Evolutionary conservation across 768 basidiomycete species (phyloP), one percentile per base, ranked within the genome.

Genomic region (Rickenella mellea): DNA sequence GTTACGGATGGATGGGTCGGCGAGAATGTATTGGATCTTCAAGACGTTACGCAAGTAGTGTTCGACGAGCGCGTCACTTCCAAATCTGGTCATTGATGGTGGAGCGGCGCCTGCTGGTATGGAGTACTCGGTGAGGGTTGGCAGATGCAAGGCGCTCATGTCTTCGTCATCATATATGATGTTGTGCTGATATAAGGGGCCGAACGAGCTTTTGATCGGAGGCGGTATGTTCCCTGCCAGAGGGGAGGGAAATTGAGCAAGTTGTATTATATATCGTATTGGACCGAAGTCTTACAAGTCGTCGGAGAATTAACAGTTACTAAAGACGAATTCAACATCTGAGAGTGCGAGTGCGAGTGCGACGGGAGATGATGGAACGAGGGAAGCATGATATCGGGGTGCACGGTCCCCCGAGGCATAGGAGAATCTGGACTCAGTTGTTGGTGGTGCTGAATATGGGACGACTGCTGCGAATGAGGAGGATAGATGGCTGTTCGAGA

Each of bases 11-110:
- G 62, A 54, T 5, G 60, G 56, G 56, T 76, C 79, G 1, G 78
- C 80, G 40, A 86, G 71, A 3, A 84, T 62, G 53, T 85, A 88
- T 52, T 87, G 83, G 44, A 77, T 69, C 27, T 66, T 67, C 40
- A 85, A 68, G 26, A 87, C 81, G 31, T 74, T 65, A 33, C 64
- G 55, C 53, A 82, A 69, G 55, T 88, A 87, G 41, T 77, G 65
- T 37, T 48, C 24, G 3, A 36, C 19, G 11, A 36, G 33, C 3
- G 15, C 19, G 33, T 3, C 9, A 15, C 10, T 17, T 17, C 10
- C 19, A 2, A 17, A 36, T 33, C 6, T 15, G 14, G 15, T 30
- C 10, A 10, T 30, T 15, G 29, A 15, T 15, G 32, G 15, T 33
- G 32, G 15, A 10, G 11, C 15, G 24, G 3, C 15, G 10, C 15